Percentiles rank a stretch among this genome's conserved stretches.
phyloP scores from a whole-genome alignment of 805 yeast species.

The Monosporozyma yasuniensis region DNA sequence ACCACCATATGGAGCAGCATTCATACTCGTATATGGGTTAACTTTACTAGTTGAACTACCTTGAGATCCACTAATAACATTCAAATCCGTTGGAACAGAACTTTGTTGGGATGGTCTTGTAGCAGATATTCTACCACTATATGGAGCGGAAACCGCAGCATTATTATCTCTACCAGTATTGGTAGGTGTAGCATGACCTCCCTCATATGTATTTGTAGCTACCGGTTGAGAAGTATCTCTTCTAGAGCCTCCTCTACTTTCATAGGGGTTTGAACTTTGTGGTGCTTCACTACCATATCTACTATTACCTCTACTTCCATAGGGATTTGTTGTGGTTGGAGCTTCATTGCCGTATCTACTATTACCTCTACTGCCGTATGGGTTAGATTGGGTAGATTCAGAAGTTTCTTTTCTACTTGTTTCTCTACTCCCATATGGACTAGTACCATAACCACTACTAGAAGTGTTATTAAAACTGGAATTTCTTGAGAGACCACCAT shows the following conservation, averaged over 20 bases:
- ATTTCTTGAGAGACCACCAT: neutral
- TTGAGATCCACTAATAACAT: neutral
- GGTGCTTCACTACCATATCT: neutral
- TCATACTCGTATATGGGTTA: slow-evolving; percentile 3
- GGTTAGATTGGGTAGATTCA: neutral
- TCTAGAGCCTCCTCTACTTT: neutral
- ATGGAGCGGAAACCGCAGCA: neutral
- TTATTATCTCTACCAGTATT: neutral
- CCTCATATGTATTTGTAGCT: neutral
- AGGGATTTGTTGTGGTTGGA: neutral
- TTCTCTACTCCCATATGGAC: slow-evolving; percentile 1
- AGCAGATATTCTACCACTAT: slow-evolving; percentile 1
- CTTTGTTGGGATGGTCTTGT: neutral
- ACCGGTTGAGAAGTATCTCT: neutral
- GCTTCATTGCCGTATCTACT: neutral
- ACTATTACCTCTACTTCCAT: neutral
- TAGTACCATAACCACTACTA: neutral
- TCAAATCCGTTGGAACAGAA: neutral
- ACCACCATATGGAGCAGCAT: slow-evolving; percentile 6
- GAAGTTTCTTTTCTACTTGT: neutral
- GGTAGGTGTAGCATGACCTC: neutral
- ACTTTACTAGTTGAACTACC: neutral
- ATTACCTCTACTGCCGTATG: neutral
- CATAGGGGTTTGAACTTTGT: neutral
- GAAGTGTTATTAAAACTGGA: neutral